Conservation (phyloP, 2,329 filamentous ascomycete species). For the Trichophaea hybrida region DNA sequence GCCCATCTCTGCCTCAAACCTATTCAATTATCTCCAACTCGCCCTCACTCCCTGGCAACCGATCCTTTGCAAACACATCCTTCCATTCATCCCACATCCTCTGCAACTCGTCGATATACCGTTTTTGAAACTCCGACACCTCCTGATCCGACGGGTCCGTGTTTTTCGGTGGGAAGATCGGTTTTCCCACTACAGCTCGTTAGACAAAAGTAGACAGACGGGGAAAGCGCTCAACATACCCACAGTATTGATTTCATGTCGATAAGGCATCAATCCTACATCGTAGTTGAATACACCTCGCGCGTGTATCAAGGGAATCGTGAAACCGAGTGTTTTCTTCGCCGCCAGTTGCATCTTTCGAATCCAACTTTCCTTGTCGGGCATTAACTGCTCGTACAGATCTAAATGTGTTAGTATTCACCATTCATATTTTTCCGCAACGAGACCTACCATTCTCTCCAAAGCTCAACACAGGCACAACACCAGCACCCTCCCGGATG, state of each 20-base stretch:
- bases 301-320: constrained; percentile 77
- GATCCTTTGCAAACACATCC: constrained; percentile 52
- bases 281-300: constrained; percentile 95
- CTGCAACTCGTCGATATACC: constrained; percentile 63
- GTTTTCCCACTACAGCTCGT: constrained; percentile 47
- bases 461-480: constrained; percentile 83
- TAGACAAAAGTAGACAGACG: background rate
- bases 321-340: constrained; percentile 81
- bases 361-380: constrained; percentile 60
- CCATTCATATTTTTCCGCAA: background rate
- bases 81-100: constrained; percentile 65
- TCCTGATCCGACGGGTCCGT: constrained; percentile 54
- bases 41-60: constrained; percentile 49
- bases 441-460: constrained; percentile 65
- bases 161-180: constrained; percentile 30
- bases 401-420: constrained; percentile 4
- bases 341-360: constrained; percentile 70
- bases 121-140: constrained; percentile 62
- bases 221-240: constrained; percentile 4
- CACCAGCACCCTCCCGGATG: constrained; percentile 76
- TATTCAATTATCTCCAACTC: constrained; percentile 24
- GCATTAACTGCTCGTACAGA: constrained; percentile 77
- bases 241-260: constrained; percentile 73
- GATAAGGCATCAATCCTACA: constrained; percentile 88
- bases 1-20: background rate